Percentiles rank a stretch among this genome's conserved stretches.
Conservation (phyloP, 495 filamentous ascomycete species). For the Corynascus novoguineensis region DNA sequence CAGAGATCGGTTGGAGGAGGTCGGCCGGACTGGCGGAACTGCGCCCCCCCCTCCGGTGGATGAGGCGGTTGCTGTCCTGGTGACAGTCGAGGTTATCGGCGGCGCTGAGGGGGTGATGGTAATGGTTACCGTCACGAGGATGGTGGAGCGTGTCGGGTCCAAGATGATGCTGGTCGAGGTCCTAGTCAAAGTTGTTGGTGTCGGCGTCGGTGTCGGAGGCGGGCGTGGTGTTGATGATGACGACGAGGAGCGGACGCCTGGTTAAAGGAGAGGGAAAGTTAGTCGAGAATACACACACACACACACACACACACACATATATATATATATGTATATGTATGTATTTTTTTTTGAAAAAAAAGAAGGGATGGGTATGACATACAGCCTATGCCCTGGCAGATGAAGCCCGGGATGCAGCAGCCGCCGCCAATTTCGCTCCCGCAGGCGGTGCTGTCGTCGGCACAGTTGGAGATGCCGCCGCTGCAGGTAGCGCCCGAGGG, state of each 20-base stretch:
- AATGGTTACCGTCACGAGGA: conserved; percentile 34
- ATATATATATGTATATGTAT: too few species aligned
- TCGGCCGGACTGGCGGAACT: conserved; percentile 36
- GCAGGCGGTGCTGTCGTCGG: conserved; percentile 61
- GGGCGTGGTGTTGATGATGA: conserved; percentile 33
- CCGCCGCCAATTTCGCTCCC: conserved; percentile 67
- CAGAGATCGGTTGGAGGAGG: conserved; percentile 26
- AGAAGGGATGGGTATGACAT: conserved; percentile 31
- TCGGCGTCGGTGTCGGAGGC: conserved; percentile 28
- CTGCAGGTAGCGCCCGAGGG: conserved; percentile 63
- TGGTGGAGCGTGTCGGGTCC: conserved; percentile 23
- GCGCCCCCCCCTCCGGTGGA: conserved; percentile 22
- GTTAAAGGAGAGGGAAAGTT: too few species aligned
- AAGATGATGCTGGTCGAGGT: conserved; percentile 27
- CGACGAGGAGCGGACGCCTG: conserved; percentile 34
- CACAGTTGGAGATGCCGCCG: conserved; percentile 58
- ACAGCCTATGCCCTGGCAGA: conserved; percentile 79
- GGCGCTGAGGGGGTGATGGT: conserved; percentile 31
- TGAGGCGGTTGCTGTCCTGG: conserved; percentile 35
- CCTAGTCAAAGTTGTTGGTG: conserved; percentile 29
- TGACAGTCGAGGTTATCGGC: conserved; percentile 29
- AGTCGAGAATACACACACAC: too few species aligned
- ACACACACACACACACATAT: too few species aligned
- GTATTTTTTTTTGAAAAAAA: background rate
- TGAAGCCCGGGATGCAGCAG: conserved; percentile 78